These are phyloP conservation scores for Sugiyamaella floridensis DNA, from an alignment of 805 yeast species.

Conservation along the genomic window DNA sequence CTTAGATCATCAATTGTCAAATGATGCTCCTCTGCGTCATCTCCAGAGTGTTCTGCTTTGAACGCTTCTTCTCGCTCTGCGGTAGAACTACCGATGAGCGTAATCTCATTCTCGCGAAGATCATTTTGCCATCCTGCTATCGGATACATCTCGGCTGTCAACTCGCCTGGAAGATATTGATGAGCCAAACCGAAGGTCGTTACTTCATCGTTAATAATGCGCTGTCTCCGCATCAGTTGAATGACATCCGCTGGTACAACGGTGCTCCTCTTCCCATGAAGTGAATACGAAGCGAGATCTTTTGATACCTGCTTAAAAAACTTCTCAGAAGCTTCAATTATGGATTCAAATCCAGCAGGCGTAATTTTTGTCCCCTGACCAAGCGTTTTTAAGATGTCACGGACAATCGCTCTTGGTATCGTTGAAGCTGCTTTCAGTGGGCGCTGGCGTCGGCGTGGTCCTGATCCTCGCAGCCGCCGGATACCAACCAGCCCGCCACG, in stretches of 20 bases:
- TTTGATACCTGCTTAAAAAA: slow-evolving; percentile 27
- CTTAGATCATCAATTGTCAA: background rate
- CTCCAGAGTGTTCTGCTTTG: too few species aligned
- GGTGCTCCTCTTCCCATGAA: slow-evolving; percentile 28
- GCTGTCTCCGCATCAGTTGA: slow-evolving; percentile 29
- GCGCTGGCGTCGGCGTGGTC: background rate
- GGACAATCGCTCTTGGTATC: slow-evolving; percentile 12
- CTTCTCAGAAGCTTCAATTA: slow-evolving; percentile 24
- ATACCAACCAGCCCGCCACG: too few species aligned
- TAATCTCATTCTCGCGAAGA: background rate
- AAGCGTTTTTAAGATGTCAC: slow-evolving; percentile 11
- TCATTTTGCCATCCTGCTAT: background rate
- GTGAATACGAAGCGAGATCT: slow-evolving; percentile 30
- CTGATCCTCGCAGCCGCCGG: too few species aligned
- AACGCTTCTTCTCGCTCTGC: background rate
- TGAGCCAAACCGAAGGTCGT: slow-evolving; percentile 26
- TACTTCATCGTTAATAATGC: slow-evolving; percentile 18
- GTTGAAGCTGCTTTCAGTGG: slow-evolving; percentile 6
- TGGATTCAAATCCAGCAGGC: slow-evolving; percentile 20
- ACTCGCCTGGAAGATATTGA: slow-evolving; percentile 28
- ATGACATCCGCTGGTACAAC: slow-evolving; percentile 26
- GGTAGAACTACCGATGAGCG: background rate
- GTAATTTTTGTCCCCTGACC: slow-evolving; percentile 1
- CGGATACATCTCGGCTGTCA: slow-evolving; percentile 11
- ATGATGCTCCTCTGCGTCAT: too few species aligned